These are phyloP conservation scores for Marasmius sp. DNA, from an alignment of 1,284 basidiomycete species.

Conservation along the genomic window DNA sequence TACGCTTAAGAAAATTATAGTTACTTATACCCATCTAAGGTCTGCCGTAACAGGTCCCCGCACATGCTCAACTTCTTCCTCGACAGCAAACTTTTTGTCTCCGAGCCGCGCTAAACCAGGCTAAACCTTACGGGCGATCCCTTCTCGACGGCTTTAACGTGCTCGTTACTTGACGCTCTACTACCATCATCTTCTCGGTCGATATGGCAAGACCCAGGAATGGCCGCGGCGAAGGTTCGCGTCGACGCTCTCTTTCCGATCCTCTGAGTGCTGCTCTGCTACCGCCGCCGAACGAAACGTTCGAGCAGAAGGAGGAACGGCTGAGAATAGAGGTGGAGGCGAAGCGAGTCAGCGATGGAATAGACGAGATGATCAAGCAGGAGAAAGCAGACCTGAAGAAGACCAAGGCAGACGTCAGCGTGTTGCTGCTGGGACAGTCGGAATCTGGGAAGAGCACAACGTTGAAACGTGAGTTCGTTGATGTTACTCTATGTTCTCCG, in stretches of 20 bases:
- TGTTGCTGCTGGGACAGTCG: slow-evolving; percentile 78
- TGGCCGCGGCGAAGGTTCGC: slow-evolving; percentile 8
- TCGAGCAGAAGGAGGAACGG: slow-evolving; percentile 58
- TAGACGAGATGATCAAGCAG: slow-evolving; percentile 72
- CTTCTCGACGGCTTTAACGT: not conserved
- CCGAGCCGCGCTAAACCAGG: not conserved
- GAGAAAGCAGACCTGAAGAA: slow-evolving; percentile 60
- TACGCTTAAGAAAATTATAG: no score
- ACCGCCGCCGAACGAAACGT: slow-evolving; percentile 71
- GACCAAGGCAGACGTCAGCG: slow-evolving; percentile 62
- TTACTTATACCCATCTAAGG: no score
- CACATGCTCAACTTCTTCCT: no score
- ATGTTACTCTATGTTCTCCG: not conserved
- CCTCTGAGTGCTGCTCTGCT: slow-evolving; percentile 64
- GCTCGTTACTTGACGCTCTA: not conserved
- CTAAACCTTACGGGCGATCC: not conserved
- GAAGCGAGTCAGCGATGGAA: slow-evolving; percentile 68
- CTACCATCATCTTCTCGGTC: not conserved
- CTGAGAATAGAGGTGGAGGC: slow-evolving; percentile 67
- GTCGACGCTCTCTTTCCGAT: slow-evolving; percentile 58
- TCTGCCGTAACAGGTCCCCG: no score
- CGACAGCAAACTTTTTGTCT: no score
- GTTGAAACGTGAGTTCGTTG: slow-evolving; percentile 69
- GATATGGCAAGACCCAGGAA: not conserved
- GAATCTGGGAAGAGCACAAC: slow-evolving; percentile 83